Conservation (phyloP, 2,329 filamentous ascomycete species). For the Neopestalotiopsis clavispora region DNA sequence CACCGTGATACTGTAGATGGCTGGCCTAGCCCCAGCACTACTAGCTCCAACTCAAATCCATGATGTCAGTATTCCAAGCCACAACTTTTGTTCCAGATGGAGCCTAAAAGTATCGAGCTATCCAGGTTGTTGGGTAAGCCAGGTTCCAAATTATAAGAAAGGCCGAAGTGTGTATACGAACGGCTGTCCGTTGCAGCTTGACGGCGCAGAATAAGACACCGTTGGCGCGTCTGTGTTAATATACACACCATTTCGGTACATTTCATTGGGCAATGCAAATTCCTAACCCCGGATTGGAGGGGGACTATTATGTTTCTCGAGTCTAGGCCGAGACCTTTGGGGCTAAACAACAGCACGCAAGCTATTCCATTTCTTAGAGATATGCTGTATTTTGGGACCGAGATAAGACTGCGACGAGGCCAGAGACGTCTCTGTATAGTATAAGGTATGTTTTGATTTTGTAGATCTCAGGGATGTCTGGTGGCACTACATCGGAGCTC, state of each 20-base stretch:
- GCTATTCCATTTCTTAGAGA: no score
- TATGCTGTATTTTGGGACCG: no score
- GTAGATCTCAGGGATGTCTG: no score
- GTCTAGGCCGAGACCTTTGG: no score
- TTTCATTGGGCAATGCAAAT: no score
- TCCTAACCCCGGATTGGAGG: no score
- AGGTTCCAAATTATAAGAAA: neutral
- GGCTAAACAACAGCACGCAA: no score
- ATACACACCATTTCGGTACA: neutral
- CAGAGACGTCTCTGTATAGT: no score
- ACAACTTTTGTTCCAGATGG: constrained; percentile 1
- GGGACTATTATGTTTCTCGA: no score
- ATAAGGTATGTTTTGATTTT: no score
- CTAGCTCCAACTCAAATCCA: constrained; percentile 17
- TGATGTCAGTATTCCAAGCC: constrained; percentile 28
- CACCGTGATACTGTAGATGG: neutral
- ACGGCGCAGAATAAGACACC: neutral
- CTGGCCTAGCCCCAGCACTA: neutral
- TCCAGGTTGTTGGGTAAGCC: neutral
- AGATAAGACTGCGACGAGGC: no score
- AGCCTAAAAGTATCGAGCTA: neutral
- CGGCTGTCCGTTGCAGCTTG: neutral
- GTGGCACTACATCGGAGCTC: no score
- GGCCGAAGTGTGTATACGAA: neutral
- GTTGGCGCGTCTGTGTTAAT: neutral